Evolutionary conservation across 164 flowering plant genomes (phyloP).

Genomic region (Piper longum): DNA sequence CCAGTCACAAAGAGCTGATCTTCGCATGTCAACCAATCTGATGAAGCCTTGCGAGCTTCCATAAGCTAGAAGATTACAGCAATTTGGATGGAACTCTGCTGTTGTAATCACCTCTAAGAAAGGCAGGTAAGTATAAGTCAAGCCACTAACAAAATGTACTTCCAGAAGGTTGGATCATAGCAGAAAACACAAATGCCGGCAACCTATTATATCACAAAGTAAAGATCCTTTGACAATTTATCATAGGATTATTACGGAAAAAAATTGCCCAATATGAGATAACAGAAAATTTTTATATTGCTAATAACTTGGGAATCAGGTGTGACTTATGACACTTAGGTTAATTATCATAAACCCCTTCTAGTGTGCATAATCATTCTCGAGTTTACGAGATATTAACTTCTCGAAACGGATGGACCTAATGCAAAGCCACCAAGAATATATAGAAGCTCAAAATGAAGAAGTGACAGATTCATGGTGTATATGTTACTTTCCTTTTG

Average conservation of each 20-base stretch:
- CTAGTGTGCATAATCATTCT: too few species aligned
- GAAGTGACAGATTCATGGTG: neutral
- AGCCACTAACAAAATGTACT: neutral
- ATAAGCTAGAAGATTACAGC: conserved; percentile 73
- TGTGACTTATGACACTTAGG: too few species aligned
- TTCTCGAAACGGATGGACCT: neutral
- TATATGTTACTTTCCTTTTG: neutral
- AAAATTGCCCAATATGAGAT: neutral
- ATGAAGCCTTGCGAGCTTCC: conserved; percentile 78
- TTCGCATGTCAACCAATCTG: conserved; percentile 77
- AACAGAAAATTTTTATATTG: neutral
- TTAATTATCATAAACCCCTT: too few species aligned
- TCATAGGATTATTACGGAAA: neutral
- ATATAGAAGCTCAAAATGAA: neutral
- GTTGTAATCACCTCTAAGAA: conserved; percentile 74
- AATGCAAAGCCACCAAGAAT: neutral
- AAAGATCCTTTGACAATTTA: too few species aligned
- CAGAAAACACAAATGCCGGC: neutral
- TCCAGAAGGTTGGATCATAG: neutral
- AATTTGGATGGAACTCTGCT: conserved; percentile 74
- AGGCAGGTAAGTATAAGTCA: neutral
- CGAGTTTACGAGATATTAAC: too few species aligned
- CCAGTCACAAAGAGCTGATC: conserved; percentile 75
- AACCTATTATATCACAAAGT: neutral
- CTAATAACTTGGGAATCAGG: too few species aligned